A percentile compares a stretch with the other conserved stretches of the same genome.
These are phyloP conservation scores for Adansonia grandidieri DNA, from an alignment of 441 rosid species.

Conservation along the genomic window DNA sequence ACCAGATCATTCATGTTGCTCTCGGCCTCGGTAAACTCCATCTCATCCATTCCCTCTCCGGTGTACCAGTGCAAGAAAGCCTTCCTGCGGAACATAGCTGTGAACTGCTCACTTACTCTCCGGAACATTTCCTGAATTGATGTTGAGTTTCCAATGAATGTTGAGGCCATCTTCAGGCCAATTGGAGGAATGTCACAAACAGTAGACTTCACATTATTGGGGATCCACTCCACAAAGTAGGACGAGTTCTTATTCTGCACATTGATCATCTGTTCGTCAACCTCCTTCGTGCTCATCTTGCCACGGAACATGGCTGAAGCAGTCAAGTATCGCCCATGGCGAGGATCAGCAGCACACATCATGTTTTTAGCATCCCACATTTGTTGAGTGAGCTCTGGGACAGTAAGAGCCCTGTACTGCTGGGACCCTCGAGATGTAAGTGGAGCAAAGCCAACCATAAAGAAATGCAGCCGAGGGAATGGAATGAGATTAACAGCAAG, in stretches of 20 bases:
- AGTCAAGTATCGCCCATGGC: constrained; percentile 27
- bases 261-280: constrained; percentile 29
- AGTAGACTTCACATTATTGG: no score
- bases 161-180: no score
- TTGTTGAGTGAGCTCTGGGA: constrained; percentile 67
- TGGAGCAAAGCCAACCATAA: constrained; percentile 72
- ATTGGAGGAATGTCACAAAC: no score
- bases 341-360: constrained; percentile 34
- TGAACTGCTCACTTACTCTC: no score
- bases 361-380: constrained; percentile 33
- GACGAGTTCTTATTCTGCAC: constrained; percentile 33
- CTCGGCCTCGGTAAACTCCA: no score
- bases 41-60: no score
- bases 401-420: constrained; percentile 66
- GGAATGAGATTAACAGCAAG: constrained; percentile 68
- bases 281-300: constrained; percentile 32
- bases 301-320: constrained; percentile 31
- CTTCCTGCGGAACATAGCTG: no score
- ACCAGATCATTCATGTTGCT: no score
- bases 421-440: constrained; percentile 74
- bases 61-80: no score
- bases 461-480: constrained; percentile 67
- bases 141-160: no score
- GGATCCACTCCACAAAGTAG: constrained; percentile 8
- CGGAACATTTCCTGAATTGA: no score